A percentile compares a stretch with the other conserved stretches of the same genome.
Conservation (phyloP, 2,329 filamentous ascomycete genomes). For the Trichoderma guizhouense region DNA sequence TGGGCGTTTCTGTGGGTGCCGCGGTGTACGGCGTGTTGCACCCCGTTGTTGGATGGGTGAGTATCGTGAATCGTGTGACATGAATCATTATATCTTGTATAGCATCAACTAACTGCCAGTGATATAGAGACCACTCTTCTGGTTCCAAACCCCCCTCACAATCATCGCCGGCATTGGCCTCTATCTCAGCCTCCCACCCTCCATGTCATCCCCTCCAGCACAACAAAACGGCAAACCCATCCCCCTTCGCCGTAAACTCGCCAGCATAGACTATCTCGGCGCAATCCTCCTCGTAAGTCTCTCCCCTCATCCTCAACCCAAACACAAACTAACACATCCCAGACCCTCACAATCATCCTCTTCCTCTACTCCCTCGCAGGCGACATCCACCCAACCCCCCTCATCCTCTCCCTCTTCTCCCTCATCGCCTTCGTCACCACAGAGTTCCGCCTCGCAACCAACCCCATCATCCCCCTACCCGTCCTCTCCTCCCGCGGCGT, state of each 20-base stretch:
- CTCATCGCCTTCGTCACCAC: slow-evolving; percentile 56
- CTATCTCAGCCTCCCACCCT: slow-evolving; percentile 60
- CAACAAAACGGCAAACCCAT: background rate
- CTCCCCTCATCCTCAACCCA: background rate
- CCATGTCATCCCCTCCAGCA: background rate
- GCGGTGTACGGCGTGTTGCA: slow-evolving; percentile 66
- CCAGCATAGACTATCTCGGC: slow-evolving; percentile 68
- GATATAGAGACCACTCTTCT: slow-evolving; percentile 65
- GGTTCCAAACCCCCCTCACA: slow-evolving; percentile 64
- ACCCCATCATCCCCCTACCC: slow-evolving; percentile 72
- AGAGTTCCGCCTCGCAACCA: slow-evolving; percentile 60
- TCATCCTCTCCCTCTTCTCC: slow-evolving; percentile 54
- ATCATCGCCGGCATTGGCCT: slow-evolving; percentile 60
- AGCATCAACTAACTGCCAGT: background rate
- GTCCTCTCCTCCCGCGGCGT: slow-evolving; percentile 68
- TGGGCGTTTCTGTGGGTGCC: slow-evolving; percentile 68
- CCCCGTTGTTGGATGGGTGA: slow-evolving; percentile 65
- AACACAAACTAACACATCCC: slow-evolving; percentile 14
- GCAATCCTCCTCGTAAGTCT: slow-evolving; percentile 59
- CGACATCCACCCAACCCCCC: slow-evolving; percentile 55
- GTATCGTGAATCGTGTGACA: slow-evolving; percentile 23
- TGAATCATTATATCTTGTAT: background rate
- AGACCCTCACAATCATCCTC: slow-evolving; percentile 64
- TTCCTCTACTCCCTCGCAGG: slow-evolving; percentile 70
- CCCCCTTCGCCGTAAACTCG: background rate